phyloP scores from a whole-genome alignment of 495 filamentous ascomycete species.

The Trichoderma erinaceum region DNA sequence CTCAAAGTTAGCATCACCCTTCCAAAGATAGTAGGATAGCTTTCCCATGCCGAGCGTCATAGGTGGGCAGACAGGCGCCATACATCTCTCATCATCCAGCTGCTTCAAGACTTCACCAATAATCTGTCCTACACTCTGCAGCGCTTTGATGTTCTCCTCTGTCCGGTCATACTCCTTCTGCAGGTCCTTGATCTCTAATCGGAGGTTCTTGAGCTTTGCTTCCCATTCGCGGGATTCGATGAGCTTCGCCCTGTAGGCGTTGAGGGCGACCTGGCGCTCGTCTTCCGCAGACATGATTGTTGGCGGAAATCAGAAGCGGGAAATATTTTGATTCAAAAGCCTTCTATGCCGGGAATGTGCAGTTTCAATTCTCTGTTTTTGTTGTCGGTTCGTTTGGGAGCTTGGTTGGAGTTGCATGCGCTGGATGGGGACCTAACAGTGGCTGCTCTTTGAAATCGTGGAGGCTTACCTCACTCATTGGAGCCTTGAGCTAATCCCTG shows the following conservation, averaged over 20 bases:
- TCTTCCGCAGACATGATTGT: slow-evolving; percentile 39
- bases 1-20: slow-evolving; percentile 29
- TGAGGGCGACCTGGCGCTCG: slow-evolving; percentile 77
- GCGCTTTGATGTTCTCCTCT: slow-evolving; percentile 98
- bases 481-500: slow-evolving; percentile 15
- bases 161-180: slow-evolving; percentile 94
- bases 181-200: slow-evolving; percentile 88
- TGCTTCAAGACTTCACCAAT: slow-evolving; percentile 99
- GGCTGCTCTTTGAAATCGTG: slow-evolving; percentile 10
- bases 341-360: neutral
- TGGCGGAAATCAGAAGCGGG: neutral
- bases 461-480: slow-evolving; percentile 16
- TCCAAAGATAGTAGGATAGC: slow-evolving; percentile 95
- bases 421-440: neutral
- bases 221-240: slow-evolving; percentile 98
- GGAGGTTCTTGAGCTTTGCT: slow-evolving; percentile 85
- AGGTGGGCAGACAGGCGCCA: slow-evolving; percentile 64
- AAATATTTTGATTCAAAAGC: neutral
- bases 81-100: slow-evolving; percentile 97
- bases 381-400: neutral
- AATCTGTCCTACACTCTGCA: slow-evolving; percentile 99
- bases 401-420: neutral
- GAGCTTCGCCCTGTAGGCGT: slow-evolving; percentile 86
- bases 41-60: slow-evolving; percentile 98
- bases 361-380: neutral